Base-by-base conservation (phyloP, 1,284 basidiomycete species). In the Pseudozyma pruni region DNA sequence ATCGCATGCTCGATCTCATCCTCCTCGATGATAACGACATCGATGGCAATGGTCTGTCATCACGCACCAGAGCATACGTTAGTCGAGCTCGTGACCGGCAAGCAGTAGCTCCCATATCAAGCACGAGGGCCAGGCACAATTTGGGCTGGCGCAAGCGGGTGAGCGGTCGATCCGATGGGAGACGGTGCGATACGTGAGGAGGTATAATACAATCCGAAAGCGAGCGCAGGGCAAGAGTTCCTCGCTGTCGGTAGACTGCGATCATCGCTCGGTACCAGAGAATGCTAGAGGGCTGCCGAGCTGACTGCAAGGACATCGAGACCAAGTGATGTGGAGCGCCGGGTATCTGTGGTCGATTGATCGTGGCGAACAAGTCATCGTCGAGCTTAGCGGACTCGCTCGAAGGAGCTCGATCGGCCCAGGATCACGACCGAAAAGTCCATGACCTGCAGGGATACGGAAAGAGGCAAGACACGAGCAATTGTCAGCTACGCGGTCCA, bases 381-480 rank as follows among this genome's bases (percentile, higher is more conserved):
- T 14, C 7, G 7, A 29, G 25, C n/a, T 59, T 54, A 81, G 29
- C 78, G 76, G 3, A 81, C 68, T 3, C 80, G 69, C 53, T 81
- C 80, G 46, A 81, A 81, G 10, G 61, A 75, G 60, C 69, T 66
- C 14, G 78, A 81, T 31, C 80, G 77, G 27, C 80, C 79, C 1
- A 81, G 61, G 14, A 81, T 68, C 43, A 81, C 80, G 29, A 80
- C 76, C 2, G 72, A 54, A 41, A 79, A 78, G 61, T 80, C 78
- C 75, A 78, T 79, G 41, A 80, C 47, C 75, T 76, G 41, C 9
- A 2, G 22, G 5, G 8, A 17, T 31, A 42, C 6, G 34, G 3
- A 35, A 23, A 11, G 14, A 3, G 8, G 20, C 17, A 25, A 4
- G 17, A 8, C 7, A 43, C 10, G 23, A 38, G 33, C 42, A 5